A percentile compares a stretch with the other conserved stretches of the same genome.
Conservation (phyloP, 176 grass and related monocot genomes). For the Miscanthus lutarioriparius region DNA sequence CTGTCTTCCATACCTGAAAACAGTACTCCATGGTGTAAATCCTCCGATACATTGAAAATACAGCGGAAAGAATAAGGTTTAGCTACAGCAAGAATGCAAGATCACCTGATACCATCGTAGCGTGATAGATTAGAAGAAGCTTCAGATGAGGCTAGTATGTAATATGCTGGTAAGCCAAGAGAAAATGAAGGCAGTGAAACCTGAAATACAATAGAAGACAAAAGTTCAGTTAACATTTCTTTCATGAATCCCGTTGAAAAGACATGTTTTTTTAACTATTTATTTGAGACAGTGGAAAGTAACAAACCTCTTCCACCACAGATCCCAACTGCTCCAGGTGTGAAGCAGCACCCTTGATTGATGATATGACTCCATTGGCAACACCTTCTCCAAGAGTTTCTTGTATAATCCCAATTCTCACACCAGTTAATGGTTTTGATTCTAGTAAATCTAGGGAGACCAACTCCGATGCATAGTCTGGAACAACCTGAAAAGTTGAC, state of each 20-base stretch:
- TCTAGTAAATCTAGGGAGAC: slow-evolving; percentile 56
- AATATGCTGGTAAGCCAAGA: slow-evolving; percentile 93
- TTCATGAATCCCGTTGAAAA: slow-evolving; percentile 31
- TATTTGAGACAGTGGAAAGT: slow-evolving; percentile 20
- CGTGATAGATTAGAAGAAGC: slow-evolving; percentile 96
- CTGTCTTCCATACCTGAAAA: slow-evolving; percentile 80
- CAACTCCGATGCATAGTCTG: slow-evolving; percentile 73
- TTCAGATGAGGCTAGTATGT: slow-evolving; percentile 91
- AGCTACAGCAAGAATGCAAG: slow-evolving; percentile 17
- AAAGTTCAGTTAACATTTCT: neutral
- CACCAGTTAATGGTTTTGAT: slow-evolving; percentile 80
- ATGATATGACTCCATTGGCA: slow-evolving; percentile 65
- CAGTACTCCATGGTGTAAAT: slow-evolving; percentile 1
- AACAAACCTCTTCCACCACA: slow-evolving; percentile 71
- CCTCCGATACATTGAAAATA: neutral
- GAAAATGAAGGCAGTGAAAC: slow-evolving; percentile 90
- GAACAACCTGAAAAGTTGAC: slow-evolving; percentile 61
- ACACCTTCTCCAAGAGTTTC: slow-evolving; percentile 92
- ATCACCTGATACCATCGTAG: slow-evolving; percentile 96
- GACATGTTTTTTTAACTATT: neutral
- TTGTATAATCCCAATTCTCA: slow-evolving; percentile 80
- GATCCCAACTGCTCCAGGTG: slow-evolving; percentile 88
- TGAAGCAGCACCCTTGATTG: slow-evolving; percentile 69
- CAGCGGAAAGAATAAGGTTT: neutral
- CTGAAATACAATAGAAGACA: slow-evolving; percentile 41